These are phyloP conservation scores for Colletotrichum higginsianum DNA, from an alignment of 2,329 filamentous ascomycete species.

Conservation along the genomic window DNA sequence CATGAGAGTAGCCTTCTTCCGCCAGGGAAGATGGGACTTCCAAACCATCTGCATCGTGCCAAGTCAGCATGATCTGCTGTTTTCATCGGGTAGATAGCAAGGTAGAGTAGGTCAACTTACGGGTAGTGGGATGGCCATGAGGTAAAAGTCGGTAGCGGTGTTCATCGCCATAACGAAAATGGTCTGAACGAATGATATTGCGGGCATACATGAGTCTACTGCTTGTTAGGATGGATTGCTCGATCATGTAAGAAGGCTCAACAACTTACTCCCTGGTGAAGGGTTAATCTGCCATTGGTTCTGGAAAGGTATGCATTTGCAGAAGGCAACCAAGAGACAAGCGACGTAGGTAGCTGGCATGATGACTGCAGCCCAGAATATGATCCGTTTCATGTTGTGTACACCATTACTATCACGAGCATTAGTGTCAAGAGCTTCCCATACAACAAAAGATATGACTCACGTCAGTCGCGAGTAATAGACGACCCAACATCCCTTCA, in stretches of 20 bases:
- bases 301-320: slow-evolving; percentile 58
- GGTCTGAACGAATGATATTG: slow-evolving; percentile 26
- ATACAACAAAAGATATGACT: slow-evolving; percentile 16
- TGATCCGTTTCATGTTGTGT: slow-evolving; percentile 27
- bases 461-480: slow-evolving; percentile 67
- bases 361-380: slow-evolving; percentile 25
- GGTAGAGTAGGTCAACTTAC: neutral
- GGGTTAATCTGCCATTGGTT: slow-evolving; percentile 67
- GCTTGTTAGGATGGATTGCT: neutral
- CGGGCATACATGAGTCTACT: slow-evolving; percentile 21
- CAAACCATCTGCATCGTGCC: slow-evolving; percentile 16
- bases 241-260: fast-evolving
- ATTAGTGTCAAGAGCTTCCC: neutral
- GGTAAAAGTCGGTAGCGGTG: slow-evolving; percentile 30
- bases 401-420: slow-evolving; percentile 11
- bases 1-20: slow-evolving; percentile 33
- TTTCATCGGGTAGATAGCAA: too few relatives aligned
- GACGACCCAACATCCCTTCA: slow-evolving; percentile 67
- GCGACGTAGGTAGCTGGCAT: slow-evolving; percentile 32
- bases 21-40: slow-evolving; percentile 29
- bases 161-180: slow-evolving; percentile 39
- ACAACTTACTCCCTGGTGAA: slow-evolving; percentile 17
- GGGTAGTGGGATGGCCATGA: slow-evolving; percentile 30
- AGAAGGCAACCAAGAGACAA: slow-evolving; percentile 55
- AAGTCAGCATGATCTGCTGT: neutral